These are phyloP conservation scores for Actinomucor elegans DNA, from an alignment of 371 early-diverging fungal genomes.

Conservation along the genomic window DNA sequence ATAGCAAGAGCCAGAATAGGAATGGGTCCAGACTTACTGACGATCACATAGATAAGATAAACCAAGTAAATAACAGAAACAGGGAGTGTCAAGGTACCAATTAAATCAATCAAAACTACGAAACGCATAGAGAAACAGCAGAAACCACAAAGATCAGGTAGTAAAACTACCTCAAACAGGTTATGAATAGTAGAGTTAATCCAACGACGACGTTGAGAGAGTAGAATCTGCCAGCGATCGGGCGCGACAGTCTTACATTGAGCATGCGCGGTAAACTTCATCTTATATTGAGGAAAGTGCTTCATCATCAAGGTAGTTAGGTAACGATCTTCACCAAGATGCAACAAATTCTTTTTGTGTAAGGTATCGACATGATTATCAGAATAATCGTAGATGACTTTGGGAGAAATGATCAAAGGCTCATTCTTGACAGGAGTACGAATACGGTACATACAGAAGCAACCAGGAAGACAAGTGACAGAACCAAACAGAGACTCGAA, in stretches of 20 bases:
- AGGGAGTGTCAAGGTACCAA: conserved; percentile 92
- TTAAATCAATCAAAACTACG: conserved; percentile 87
- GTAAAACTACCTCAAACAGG: conserved; percentile 84
- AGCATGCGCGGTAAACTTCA: conserved; percentile 96
- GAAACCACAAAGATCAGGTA: conserved; percentile 92
- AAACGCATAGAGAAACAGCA: conserved; percentile 97
- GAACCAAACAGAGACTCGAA: conserved; percentile 99
- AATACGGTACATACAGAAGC: conserved; percentile 95
- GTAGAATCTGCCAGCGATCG: conserved; percentile 89
- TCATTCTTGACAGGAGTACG: conserved; percentile 80
- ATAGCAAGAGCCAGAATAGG: conserved; percentile 61
- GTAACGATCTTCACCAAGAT: conserved; percentile 83
- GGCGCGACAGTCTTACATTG: conserved; percentile 98
- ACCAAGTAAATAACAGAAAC: conserved; percentile 88
- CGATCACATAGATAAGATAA: conserved; percentile 72
- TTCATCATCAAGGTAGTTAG: conserved; percentile 97
- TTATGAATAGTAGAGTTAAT: conserved; percentile 99
- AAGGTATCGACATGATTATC: conserved; percentile 94
- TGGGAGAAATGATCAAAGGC: conserved; percentile 91
- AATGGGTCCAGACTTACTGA: conserved; percentile 48
- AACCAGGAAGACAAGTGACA: conserved; percentile 95
- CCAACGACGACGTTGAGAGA: conserved; percentile 92
- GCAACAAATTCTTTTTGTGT: conserved; percentile 90
- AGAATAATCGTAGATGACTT: conserved; percentile 93
- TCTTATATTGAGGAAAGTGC: conserved; percentile 97